Percentiles rank a stretch among this genome's conserved stretches.
Conservation (phyloP, 495 filamentous ascomycete genomes). For the Aspergillus ellipticus region DNA sequence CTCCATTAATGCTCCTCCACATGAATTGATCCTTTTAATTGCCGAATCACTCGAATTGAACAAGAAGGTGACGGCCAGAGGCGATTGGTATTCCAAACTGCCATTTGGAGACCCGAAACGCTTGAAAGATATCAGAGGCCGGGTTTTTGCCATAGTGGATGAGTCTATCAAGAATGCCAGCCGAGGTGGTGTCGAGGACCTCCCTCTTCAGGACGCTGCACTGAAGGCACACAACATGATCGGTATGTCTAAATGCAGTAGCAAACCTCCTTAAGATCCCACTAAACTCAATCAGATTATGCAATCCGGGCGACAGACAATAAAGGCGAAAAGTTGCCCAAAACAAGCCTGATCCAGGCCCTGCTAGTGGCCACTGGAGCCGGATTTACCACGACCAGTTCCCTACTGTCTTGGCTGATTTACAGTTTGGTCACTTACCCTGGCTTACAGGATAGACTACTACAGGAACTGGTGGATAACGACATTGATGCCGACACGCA, state of each 20-base stretch:
- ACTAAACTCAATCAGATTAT: constrained; percentile 28
- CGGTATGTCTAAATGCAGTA: not conserved
- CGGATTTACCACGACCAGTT: constrained; percentile 54
- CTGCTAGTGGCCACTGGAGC: constrained; percentile 41
- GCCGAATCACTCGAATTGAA: constrained; percentile 42
- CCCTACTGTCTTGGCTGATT: constrained; percentile 51
- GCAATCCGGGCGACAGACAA: constrained; percentile 42
- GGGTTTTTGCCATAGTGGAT: constrained; percentile 22
- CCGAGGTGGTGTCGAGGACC: constrained; percentile 33
- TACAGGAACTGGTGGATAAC: constrained; percentile 49
- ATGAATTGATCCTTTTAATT: constrained; percentile 35
- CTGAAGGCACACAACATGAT: not conserved
- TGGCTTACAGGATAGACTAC: constrained; percentile 47
- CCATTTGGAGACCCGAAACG: constrained; percentile 49
- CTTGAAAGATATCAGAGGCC: constrained; percentile 18
- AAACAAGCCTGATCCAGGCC: constrained; percentile 24
- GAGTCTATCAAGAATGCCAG: constrained; percentile 22
- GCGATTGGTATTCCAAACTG: constrained; percentile 47
- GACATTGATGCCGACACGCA: constrained; percentile 24
- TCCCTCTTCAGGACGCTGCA: not conserved
- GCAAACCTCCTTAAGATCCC: not conserved
- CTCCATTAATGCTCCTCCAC: constrained; percentile 33
- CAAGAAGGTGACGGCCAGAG: constrained; percentile 45
- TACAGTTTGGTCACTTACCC: constrained; percentile 49
- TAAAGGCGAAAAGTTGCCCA: constrained; percentile 49